Evolutionary conservation across 2,329 filamentous ascomycete genomes (phyloP), one percentile per base, ranked within the genome.

Genomic region (Aspergillus aculeatus): DNA sequence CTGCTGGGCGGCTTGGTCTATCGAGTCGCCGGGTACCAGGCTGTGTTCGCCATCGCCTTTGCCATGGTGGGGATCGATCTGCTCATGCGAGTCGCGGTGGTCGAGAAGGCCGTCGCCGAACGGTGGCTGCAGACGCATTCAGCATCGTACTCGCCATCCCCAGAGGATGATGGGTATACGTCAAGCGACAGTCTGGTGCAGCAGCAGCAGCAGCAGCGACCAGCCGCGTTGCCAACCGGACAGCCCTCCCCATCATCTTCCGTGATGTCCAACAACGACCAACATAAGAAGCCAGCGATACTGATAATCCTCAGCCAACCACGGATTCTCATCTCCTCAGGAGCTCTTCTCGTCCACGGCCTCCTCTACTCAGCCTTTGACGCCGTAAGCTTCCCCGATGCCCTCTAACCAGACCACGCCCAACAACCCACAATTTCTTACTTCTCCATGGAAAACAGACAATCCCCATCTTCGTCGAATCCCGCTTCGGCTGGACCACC

Each of bases 1-100:
- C 77, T 86, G 0, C 71, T 87, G 0, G 86, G 86, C 3, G 87
- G 87, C 0, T 67, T 86, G 0, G 70, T 89, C 1, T 89, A 88
- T 68, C 77, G 83, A 29, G 83, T 83, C 65, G 79, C 81, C 0
- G 86, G 86, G 2, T 84, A 84, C 66, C 68, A 72, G 12, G 85
- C 84, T 0, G 85, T 89, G 0, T 88, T 88, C 68, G 81, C 80
- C 0, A 73, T 88, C 24, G 82, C 80, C 0, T 78, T 85, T 51
- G 81, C 76, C 0, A 70, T 89, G 9, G 69, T 89, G 1, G 79
- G 68, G 0, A 61, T 88, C 16, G 86, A 89, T 69, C 83, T 89
- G 60, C 57, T 84, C 23, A 82, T 88, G 80, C 81, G 87, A 12
- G 66, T 86, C 0, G 69, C 85, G 5, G 78, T 89, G 55, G 80